Conservation (phyloP, 2,329 filamentous ascomycete genomes). For the Sclerotinia sclerotiorum region DNA sequence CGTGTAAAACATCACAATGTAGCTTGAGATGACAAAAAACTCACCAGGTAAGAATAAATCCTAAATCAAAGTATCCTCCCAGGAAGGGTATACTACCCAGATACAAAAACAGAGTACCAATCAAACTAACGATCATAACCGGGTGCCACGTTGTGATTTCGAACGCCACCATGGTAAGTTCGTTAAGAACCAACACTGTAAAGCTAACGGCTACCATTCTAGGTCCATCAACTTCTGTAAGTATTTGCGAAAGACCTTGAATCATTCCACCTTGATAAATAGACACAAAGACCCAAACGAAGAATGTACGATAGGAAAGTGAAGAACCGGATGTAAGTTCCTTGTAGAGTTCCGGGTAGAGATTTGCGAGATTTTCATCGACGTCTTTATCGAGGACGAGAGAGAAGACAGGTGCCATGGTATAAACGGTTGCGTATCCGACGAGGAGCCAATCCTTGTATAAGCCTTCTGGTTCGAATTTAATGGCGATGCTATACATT, state of each 20-base stretch:
- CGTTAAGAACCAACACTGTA: constrained; percentile 88
- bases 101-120: constrained; percentile 81
- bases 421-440: constrained; percentile 95
- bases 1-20: too few relatives aligned
- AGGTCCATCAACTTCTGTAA: constrained; percentile 72
- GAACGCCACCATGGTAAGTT: constrained; percentile 94
- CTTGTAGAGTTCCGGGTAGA: constrained; percentile 97
- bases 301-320: constrained; percentile 90
- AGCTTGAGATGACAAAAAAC: constrained; percentile 37
- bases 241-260: constrained; percentile 86
- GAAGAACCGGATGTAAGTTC: constrained; percentile 88
- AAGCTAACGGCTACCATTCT: constrained; percentile 89
- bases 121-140: constrained; percentile 80
- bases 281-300: constrained; percentile 92
- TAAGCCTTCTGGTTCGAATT: constrained; percentile 89
- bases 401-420: constrained; percentile 87
- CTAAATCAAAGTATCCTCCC: constrained; percentile 84
- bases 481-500: constrained; percentile 90
- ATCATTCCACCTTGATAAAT: constrained; percentile 96
- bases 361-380: constrained; percentile 86
- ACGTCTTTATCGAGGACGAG: constrained; percentile 94
- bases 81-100: constrained; percentile 82
- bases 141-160: constrained; percentile 97
- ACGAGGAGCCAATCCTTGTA: constrained; percentile 98
- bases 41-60: constrained; percentile 70